Evolutionary conservation across 306 rosid species (phyloP), one percentile per base, ranked within the genome.

Genomic region (Vigna angularis): DNA sequence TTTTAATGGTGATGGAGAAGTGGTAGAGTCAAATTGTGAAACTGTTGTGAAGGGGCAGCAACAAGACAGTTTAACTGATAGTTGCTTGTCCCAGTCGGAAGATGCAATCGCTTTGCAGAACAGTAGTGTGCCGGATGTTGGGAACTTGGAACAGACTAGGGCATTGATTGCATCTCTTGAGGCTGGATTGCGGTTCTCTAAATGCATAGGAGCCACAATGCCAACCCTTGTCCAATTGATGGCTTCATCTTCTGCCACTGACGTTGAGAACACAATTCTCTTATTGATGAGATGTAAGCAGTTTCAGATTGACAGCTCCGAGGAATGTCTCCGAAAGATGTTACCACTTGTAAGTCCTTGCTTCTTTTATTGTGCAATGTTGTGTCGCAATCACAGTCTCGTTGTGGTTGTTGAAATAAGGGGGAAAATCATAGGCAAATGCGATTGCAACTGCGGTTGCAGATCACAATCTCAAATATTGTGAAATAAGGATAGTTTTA

Each of bases 111-210:
- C 72, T 82, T 85, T 87, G 85, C 90, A 86, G 84, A 89, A 87
- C 74, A 87, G 78, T 81, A 61, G 81, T 72, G 87, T 90, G 79
- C 94, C 96, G 30, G 98, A 94, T 77, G 89, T 94, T 79, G 97
- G 98, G 79, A 94, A 89, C 80, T 82, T 92, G 87, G 98, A 94
- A 87, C 97, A 94, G 86, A 94, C 94, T 10, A 90, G 97, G 87
- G 98, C 95, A 58, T 87, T 94, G 88, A 97, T 94, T 74, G 98
- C 98, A 66, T 94, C 98, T 2, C 97, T 94, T 76, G 97, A 89
- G 89, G 91, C 98, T 65, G 98, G 97, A 47, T 72, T 92, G 77
- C 88, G 97, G 78, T 94, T 94, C 84, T 92, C 97, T 9, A 89
- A 85, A 83, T 90, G 97, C 81, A 81, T 94, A 57, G 88, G 89